Conservation (phyloP, 1,284 basidiomycete species). For the Melampsora abietis-canadensis region DNA sequence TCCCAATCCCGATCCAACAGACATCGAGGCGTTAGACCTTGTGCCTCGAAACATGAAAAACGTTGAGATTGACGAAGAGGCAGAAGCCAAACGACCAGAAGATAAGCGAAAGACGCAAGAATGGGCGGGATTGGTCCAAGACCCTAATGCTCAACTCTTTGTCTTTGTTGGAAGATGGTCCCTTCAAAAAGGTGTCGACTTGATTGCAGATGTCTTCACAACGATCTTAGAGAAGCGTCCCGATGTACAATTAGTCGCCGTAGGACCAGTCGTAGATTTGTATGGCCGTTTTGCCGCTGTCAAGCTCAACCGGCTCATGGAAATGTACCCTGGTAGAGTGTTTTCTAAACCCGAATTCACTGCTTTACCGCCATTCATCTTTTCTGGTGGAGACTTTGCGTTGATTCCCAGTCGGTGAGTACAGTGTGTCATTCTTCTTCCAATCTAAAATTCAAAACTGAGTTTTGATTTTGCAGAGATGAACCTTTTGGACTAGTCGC, state of each 20-base stretch:
- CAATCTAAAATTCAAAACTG: neutral
- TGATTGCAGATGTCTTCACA: constrained; percentile 90
- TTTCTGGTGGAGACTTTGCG: constrained; percentile 89
- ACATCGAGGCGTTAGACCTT: constrained; percentile 84
- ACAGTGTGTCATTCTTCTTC: neutral
- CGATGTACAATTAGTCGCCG: constrained; percentile 77
- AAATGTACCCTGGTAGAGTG: constrained; percentile 86
- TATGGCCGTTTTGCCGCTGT: constrained; percentile 91
- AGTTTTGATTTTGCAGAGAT: constrained; percentile 62
- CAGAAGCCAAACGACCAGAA: constrained; percentile 81
- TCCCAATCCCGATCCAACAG: constrained; percentile 75
- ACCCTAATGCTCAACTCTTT: constrained; percentile 80
- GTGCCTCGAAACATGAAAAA: constrained; percentile 68
- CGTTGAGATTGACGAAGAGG: constrained; percentile 72
- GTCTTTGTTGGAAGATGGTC: constrained; percentile 96
- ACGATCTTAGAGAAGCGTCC: constrained; percentile 78
- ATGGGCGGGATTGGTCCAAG: constrained; percentile 86
- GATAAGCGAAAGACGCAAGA: constrained; percentile 84
- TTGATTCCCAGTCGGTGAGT: constrained; percentile 63
- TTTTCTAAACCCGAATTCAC: constrained; percentile 92
- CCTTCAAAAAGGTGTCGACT: constrained; percentile 83
- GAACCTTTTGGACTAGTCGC: constrained; percentile 91
- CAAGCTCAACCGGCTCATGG: constrained; percentile 84
- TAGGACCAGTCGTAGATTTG: constrained; percentile 87
- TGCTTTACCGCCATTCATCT: constrained; percentile 82